phyloP scores from a whole-genome alignment of 306 rosid genomes.

The Datisca glomerata region DNA sequence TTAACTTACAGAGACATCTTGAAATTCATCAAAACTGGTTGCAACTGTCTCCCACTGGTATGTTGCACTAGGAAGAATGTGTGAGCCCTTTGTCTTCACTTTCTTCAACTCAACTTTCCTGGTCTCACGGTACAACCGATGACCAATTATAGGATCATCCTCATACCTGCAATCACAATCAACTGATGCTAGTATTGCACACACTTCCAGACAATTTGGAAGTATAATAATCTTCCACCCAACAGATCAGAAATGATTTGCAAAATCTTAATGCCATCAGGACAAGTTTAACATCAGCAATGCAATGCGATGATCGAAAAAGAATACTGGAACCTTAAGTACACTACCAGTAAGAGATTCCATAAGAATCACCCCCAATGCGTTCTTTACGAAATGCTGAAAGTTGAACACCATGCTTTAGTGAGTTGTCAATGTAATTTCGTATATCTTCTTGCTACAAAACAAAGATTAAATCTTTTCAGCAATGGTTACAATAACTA shows the following conservation, averaged over 20 bases:
- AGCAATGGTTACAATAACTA: neutral
- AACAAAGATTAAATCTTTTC: neutral
- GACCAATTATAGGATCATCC: conserved; percentile 84
- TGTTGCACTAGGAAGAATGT: conserved; percentile 42
- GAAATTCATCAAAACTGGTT: conserved; percentile 90
- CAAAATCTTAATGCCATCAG: too few relatives aligned
- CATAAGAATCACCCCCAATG: conserved; percentile 88
- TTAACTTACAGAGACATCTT: conserved; percentile 72
- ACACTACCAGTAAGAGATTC: conserved; percentile 85
- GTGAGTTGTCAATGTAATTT: conserved; percentile 75
- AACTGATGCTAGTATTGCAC: too few relatives aligned
- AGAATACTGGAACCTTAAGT: conserved; percentile 14
- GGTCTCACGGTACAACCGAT: conserved; percentile 81
- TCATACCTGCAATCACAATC: conserved; percentile 64
- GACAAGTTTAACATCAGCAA: neutral
- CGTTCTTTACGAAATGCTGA: conserved; percentile 97
- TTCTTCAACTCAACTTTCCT: conserved; percentile 74
- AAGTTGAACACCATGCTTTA: conserved; percentile 74
- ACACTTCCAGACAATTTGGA: neutral
- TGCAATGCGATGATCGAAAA: neutral
- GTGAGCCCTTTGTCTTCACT: conserved; percentile 71
- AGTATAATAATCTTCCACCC: too few relatives aligned
- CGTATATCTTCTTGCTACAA: conserved; percentile 98
- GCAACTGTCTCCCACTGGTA: conserved; percentile 90
- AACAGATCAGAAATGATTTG: neutral